These are phyloP conservation scores for Lepiota venenata DNA, from an alignment of 768 basidiomycete genomes.

Conservation along the genomic window DNA sequence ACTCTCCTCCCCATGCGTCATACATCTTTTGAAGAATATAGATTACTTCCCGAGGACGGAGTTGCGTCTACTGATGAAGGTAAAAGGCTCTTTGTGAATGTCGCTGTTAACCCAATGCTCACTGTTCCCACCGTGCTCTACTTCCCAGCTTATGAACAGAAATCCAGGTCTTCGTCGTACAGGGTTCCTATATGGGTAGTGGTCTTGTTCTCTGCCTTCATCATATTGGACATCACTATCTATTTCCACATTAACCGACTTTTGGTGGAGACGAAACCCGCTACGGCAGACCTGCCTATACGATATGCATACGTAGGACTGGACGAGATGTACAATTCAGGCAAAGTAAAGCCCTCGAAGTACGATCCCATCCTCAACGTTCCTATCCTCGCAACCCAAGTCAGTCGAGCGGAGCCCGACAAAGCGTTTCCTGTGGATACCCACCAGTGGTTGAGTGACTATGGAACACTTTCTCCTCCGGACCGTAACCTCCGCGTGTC, in stretches of 20 bases:
- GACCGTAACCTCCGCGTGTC: constrained; percentile 23
- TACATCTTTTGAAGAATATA: constrained; percentile 5
- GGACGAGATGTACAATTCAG: constrained; percentile 19
- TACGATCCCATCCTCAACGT: constrained; percentile 20
- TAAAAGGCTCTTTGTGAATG: background rate
- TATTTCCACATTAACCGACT: constrained; percentile 19
- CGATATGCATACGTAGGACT: constrained; percentile 24
- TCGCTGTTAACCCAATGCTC: background rate
- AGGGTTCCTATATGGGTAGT: constrained; percentile 5
- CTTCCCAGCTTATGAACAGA: background rate
- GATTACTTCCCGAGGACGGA: constrained; percentile 1
- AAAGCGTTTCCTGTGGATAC: constrained; percentile 21
- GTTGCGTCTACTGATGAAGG: background rate
- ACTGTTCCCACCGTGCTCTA: too few species aligned
- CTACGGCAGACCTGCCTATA: constrained; percentile 19
- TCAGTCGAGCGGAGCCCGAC: constrained; percentile 19
- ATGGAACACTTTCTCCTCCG: constrained; percentile 24
- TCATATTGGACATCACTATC: constrained; percentile 21
- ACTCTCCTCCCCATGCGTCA: background rate
- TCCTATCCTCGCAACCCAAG: constrained; percentile 21
- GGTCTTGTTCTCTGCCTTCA: constrained; percentile 16
- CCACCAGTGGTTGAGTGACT: constrained; percentile 25
- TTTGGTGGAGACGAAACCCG: constrained; percentile 10
- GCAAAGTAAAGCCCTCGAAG: constrained; percentile 15
- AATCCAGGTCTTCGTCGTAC: background rate